A percentile compares a stretch with the other conserved stretches of the same genome.
Conservation (phyloP, 257 asterid genomes). For the Capsicum chinense region DNA sequence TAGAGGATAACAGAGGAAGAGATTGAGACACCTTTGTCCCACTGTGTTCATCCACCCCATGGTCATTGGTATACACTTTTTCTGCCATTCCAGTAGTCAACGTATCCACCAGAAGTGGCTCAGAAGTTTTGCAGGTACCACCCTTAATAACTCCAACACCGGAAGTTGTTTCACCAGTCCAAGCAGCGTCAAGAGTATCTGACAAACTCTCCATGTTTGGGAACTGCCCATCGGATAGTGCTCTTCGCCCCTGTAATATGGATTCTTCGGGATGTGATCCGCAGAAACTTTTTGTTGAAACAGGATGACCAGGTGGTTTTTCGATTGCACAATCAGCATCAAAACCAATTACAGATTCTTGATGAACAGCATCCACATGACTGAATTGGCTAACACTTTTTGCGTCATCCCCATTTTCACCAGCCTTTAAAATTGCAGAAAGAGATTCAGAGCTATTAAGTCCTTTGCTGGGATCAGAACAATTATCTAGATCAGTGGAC, state of each 20-base stretch:
- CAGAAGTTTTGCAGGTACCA: constrained; percentile 38
- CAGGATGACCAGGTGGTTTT: constrained; percentile 36
- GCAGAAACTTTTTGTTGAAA: constrained; percentile 41
- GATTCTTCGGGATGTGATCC: constrained; percentile 51
- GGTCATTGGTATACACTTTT: constrained; percentile 55
- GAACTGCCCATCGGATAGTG: constrained; percentile 67
- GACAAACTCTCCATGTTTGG: constrained; percentile 63
- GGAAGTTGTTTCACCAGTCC: constrained; percentile 79
- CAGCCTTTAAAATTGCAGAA: constrained; percentile 43
- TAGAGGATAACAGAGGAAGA: constrained; percentile 49
- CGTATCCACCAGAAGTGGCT: constrained; percentile 47
- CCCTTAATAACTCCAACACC: constrained; percentile 44
- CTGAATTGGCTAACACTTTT: constrained; percentile 29
- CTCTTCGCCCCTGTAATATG: constrained; percentile 49
- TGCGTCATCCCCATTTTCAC: constrained; percentile 44
- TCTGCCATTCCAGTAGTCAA: constrained; percentile 48
- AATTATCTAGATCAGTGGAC: constrained; percentile 40
- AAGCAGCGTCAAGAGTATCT: constrained; percentile 85
- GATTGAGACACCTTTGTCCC: constrained; percentile 44
- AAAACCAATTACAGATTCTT: constrained; percentile 34
- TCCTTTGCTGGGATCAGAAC: constrained; percentile 34
- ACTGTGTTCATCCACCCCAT: constrained; percentile 48
- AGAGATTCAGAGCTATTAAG: constrained; percentile 39
- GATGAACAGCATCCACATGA: constrained; percentile 42
- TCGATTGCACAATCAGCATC: constrained; percentile 39